Percentiles rank a stretch among this genome's conserved stretches.
Conservation (phyloP, 495 filamentous ascomycete species). For the Aspergillus kassunensis region DNA sequence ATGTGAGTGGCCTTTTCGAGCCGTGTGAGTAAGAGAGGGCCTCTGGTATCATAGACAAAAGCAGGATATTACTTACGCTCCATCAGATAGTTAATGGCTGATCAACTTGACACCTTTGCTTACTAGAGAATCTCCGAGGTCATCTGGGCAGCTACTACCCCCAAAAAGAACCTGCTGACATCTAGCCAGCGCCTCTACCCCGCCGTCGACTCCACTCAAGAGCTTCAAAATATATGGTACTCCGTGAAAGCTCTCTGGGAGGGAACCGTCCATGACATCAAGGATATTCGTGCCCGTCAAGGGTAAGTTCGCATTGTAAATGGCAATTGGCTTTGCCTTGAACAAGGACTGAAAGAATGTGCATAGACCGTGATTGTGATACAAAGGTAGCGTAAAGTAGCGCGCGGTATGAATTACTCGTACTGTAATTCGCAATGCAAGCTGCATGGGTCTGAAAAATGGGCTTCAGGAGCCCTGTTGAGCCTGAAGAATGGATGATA, state of each 20-base stretch:
- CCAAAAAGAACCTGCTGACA: conserved; percentile 44
- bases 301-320: conserved; percentile 48
- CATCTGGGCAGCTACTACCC: conserved; percentile 53
- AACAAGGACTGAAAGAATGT: conserved; percentile 42
- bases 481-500: conserved; percentile 55
- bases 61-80: conserved; percentile 16
- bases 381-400: conserved; percentile 52
- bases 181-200: conserved; percentile 38
- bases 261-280: conserved; percentile 38
- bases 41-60: background rate
- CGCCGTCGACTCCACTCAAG: conserved; percentile 44
- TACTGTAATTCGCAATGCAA: conserved; percentile 35
- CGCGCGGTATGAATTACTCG: conserved; percentile 29
- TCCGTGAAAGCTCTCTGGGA: conserved; percentile 46
- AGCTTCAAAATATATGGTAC: conserved; percentile 55
- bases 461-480: conserved; percentile 55
- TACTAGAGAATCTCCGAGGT: conserved; percentile 51
- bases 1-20: background rate
- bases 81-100: conserved; percentile 49
- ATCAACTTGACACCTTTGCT: conserved; percentile 49
- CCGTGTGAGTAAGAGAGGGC: background rate
- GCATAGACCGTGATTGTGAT: conserved; percentile 45
- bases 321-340: conserved; percentile 39
- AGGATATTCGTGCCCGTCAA: conserved; percentile 47
- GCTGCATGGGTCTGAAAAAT: conserved; percentile 34